These are phyloP conservation scores for Incumbomyces delicatus DNA, from an alignment of 2,329 filamentous ascomycete species.

Conservation along the genomic window DNA sequence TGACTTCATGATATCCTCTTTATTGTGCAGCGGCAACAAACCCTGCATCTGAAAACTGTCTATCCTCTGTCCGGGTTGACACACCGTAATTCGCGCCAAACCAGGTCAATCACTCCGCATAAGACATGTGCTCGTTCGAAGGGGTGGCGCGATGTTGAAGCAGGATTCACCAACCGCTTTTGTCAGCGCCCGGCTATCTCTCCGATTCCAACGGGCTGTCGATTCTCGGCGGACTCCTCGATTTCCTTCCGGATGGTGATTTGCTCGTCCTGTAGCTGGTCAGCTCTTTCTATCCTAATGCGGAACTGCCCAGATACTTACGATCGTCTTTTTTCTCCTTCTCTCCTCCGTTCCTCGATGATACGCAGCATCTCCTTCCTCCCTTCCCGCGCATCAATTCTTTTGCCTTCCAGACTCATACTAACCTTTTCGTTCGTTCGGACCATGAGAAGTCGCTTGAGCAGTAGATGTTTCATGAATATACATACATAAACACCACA, in stretches of 20 bases:
- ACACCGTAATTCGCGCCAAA: too few species aligned
- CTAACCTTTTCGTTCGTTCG: conserved; percentile 77
- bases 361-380: conserved; percentile 86
- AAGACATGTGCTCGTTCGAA: too few species aligned
- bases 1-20: too few species aligned
- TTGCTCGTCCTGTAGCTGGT: conserved; percentile 14
- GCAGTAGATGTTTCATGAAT: conserved; percentile 84
- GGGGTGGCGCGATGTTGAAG: too few species aligned
- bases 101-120: too few species aligned
- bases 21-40: too few species aligned
- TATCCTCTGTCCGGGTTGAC: too few species aligned
- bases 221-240: conserved; percentile 22
- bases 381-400: conserved; percentile 68
- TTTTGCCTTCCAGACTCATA: conserved; percentile 83
- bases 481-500: conserved; percentile 95
- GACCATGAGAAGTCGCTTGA: conserved; percentile 70
- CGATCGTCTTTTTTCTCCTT: conserved; percentile 76
- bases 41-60: too few species aligned
- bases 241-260: conserved; percentile 18
- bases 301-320: conserved; percentile 40
- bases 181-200: too few species aligned
- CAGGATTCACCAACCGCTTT: too few species aligned
- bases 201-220: conserved; percentile 15
- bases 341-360: conserved; percentile 76
- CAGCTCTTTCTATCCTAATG: neutral